phyloP scores from a whole-genome alignment of 768 basidiomycete species.

The Trametopsis cervina region DNA sequence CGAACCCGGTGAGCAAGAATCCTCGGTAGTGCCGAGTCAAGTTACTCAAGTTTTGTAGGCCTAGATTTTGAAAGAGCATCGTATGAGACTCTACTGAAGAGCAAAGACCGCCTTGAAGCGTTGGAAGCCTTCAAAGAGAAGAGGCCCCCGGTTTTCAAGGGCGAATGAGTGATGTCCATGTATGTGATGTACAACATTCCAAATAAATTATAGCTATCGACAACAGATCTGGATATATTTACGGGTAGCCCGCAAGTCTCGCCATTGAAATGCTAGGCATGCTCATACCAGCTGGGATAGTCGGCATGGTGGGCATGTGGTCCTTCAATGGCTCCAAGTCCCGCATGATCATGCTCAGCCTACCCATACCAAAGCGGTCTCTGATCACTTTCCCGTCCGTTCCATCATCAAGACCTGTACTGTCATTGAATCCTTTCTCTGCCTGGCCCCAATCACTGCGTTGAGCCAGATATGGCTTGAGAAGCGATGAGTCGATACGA shows the following conservation, averaged over 20 bases:
- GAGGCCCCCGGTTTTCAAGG: slow-evolving; percentile 69
- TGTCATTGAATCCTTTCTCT: slow-evolving; percentile 71
- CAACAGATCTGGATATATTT: background rate
- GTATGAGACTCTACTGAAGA: slow-evolving; percentile 73
- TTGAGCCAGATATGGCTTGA: slow-evolving; percentile 86
- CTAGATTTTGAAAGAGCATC: slow-evolving; percentile 87
- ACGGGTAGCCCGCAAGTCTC: slow-evolving; percentile 5
- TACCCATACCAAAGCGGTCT: slow-evolving; percentile 54
- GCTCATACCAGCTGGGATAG: slow-evolving; percentile 48
- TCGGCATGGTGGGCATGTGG: slow-evolving; percentile 45
- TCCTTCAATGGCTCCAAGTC: slow-evolving; percentile 73
- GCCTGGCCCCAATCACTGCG: slow-evolving; percentile 89
- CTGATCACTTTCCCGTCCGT: slow-evolving; percentile 49
- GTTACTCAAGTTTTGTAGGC: slow-evolving; percentile 32
- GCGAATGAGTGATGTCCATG: slow-evolving; percentile 35
- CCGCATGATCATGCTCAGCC: slow-evolving; percentile 82
- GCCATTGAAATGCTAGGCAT: slow-evolving; percentile 25
- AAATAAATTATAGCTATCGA: background rate
- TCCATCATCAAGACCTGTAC: slow-evolving; percentile 30
- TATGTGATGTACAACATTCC: background rate
- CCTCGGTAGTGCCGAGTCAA: background rate
- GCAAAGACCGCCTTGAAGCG: slow-evolving; percentile 76
- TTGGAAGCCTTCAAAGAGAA: slow-evolving; percentile 84
- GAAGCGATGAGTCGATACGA: slow-evolving; percentile 77
- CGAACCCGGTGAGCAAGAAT: slow-evolving; percentile 50